These are phyloP conservation scores for Geosiphon pyriformis DNA, from an alignment of 192 early-diverging fungal species.

Conservation along the genomic window DNA sequence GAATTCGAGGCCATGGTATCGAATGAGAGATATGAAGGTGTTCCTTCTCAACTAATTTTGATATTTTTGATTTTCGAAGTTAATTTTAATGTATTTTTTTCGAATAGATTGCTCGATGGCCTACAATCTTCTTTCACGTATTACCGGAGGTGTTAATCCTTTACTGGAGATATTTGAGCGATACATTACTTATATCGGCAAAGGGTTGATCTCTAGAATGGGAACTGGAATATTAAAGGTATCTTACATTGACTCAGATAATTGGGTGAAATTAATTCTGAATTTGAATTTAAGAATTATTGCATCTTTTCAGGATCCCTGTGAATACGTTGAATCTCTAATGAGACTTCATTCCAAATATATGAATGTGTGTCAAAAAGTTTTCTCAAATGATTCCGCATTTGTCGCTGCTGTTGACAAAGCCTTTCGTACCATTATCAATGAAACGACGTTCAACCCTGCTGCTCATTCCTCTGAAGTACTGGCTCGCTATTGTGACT, in stretches of 20 bases:
- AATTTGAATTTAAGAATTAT: too few relatives aligned
- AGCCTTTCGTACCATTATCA: conserved; percentile 70
- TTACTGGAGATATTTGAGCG: conserved; percentile 59
- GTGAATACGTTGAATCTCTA: conserved; percentile 62
- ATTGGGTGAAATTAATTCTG: background rate
- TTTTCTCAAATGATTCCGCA: conserved; percentile 59
- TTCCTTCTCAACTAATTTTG: background rate
- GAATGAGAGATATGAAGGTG: conserved; percentile 55
- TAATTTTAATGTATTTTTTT: background rate
- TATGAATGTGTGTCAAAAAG: conserved; percentile 46
- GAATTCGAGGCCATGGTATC: conserved; percentile 70
- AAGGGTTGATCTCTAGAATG: conserved; percentile 46
- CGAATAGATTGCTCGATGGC: conserved; percentile 59
- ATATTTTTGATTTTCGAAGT: background rate
- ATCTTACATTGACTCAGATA: background rate
- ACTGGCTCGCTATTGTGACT: conserved; percentile 78
- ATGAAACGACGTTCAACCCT: conserved; percentile 46
- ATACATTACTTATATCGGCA: conserved; percentile 56
- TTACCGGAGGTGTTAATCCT: conserved; percentile 55
- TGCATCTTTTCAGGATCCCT: conserved; percentile 75
- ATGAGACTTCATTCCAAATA: conserved; percentile 62
- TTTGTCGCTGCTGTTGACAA: conserved; percentile 80
- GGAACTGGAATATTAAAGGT: conserved; percentile 46
- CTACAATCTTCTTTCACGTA: conserved; percentile 59
- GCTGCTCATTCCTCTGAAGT: conserved; percentile 64